Conservation (phyloP, 169 alveolate species). For the Cryptosporidium sp. region DNA sequence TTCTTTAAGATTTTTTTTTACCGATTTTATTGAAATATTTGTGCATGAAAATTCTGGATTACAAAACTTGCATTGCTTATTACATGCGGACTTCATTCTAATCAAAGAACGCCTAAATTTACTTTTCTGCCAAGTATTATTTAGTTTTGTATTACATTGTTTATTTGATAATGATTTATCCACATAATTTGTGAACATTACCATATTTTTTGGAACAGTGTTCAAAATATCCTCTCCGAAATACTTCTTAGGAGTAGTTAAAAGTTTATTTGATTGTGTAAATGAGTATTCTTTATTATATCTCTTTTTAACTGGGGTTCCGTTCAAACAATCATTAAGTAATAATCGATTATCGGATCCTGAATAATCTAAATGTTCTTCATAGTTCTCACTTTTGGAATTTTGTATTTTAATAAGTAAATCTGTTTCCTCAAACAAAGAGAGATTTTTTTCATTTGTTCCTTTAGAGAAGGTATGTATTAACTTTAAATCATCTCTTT, state of each 20-base stretch:
- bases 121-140: neutral
- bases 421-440: neutral
- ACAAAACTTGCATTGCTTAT: neutral
- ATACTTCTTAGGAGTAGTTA: conserved; percentile 42
- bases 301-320: conserved; percentile 33
- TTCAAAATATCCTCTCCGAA: conserved; percentile 36
- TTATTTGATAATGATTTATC: neutral
- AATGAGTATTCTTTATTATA: neutral
- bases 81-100: neutral
- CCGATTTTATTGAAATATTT: neutral
- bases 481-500: neutral
- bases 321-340: neutral
- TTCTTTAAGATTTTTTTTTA: neutral
- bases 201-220: conserved; percentile 50
- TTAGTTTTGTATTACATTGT: neutral
- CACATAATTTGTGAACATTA: neutral
- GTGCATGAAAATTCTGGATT: neutral
- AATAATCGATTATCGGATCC: neutral
- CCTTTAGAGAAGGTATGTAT: neutral
- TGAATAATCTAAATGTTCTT: neutral
- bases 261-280: neutral
- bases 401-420: conserved; percentile 30
- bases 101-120: neutral
- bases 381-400: neutral
- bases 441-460: neutral